Conservation (phyloP, 1,284 basidiomycete species). For the Melanopsichium pennsylvanicum region DNA sequence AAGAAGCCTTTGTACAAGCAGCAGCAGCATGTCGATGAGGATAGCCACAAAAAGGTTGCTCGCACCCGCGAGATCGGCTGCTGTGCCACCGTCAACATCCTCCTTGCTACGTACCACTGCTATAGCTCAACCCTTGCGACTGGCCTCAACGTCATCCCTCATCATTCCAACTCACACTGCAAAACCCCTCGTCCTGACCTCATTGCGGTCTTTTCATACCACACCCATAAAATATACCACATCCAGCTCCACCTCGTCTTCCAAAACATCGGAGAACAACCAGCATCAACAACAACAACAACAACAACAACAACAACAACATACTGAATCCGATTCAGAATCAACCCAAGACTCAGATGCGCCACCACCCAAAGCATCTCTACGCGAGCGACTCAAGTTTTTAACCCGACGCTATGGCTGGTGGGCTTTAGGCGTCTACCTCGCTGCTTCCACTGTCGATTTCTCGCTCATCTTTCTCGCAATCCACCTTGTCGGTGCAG, state of each 20-base stretch:
- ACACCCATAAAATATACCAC: neutral
- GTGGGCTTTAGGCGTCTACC: conserved; percentile 64
- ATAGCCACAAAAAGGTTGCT: conserved; percentile 1
- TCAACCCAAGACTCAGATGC: conserved; percentile 7
- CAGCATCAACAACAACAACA: neutral
- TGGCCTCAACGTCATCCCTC: conserved; percentile 2
- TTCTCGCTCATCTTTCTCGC: conserved; percentile 76
- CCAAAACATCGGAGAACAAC: neutral
- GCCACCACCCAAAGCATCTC: conserved; percentile 32
- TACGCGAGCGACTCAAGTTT: conserved; percentile 52
- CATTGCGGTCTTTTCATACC: neutral
- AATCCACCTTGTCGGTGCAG: conserved; percentile 87
- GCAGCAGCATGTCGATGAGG: conserved; percentile 13
- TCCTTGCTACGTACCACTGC: neutral
- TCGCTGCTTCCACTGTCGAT: conserved; percentile 50
- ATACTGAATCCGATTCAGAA: conserved; percentile 1
- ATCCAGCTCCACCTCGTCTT: neutral
- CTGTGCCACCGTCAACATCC: neutral
- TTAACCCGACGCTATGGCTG: conserved; percentile 62
- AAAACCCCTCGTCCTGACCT: neutral
- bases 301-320: neutral
- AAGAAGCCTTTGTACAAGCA: no score
- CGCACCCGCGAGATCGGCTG: neutral
- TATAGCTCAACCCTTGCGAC: neutral
- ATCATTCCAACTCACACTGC: neutral